A percentile compares a stretch with the other conserved stretches of the same genome.
Evolutionary conservation across 306 rosid species (phyloP).

Genomic region (Ammopiptanthus mongolicus): DNA sequence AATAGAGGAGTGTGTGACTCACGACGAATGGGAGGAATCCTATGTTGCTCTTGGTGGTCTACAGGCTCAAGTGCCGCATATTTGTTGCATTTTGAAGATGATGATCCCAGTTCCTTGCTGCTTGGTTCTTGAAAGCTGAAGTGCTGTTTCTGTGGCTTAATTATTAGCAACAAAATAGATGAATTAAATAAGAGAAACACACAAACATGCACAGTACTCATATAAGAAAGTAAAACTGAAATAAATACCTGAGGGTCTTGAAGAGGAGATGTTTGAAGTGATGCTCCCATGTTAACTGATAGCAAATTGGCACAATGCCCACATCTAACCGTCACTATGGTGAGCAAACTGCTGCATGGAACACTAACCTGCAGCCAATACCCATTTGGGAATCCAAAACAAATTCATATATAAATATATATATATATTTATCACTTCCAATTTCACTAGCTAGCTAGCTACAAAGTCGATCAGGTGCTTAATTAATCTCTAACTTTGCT

Average conservation of each 20-base stretch:
- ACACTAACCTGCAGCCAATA: conserved; percentile 83
- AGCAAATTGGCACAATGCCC: conserved; percentile 94
- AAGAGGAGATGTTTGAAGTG: conserved; percentile 61
- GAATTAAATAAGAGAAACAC: neutral
- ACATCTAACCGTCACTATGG: conserved; percentile 85
- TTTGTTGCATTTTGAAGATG: conserved; percentile 68
- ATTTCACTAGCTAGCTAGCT: neutral
- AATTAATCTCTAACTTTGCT: too few species aligned
- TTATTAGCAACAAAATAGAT: neutral
- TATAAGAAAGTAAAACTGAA: neutral
- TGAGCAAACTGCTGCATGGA: conserved; percentile 73
- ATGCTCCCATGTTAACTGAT: conserved; percentile 74
- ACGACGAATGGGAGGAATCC: conserved; percentile 91
- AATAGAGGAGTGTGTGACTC: conserved; percentile 28
- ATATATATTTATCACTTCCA: conserved; percentile 9
- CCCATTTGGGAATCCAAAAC: conserved; percentile 7
- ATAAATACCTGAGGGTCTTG: conserved; percentile 50
- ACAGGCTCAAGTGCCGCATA: conserved; percentile 41
- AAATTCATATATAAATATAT: neutral
- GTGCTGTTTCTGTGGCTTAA: conserved; percentile 46
- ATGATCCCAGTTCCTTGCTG: conserved; percentile 58
- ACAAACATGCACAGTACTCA: neutral
- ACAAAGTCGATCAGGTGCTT: neutral
- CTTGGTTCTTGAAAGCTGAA: conserved; percentile 49
- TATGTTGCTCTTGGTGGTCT: conserved; percentile 60